Base-by-base conservation (phyloP, 176 grass and related monocot genomes). In the barley (Hordeum vulgare) region DNA sequence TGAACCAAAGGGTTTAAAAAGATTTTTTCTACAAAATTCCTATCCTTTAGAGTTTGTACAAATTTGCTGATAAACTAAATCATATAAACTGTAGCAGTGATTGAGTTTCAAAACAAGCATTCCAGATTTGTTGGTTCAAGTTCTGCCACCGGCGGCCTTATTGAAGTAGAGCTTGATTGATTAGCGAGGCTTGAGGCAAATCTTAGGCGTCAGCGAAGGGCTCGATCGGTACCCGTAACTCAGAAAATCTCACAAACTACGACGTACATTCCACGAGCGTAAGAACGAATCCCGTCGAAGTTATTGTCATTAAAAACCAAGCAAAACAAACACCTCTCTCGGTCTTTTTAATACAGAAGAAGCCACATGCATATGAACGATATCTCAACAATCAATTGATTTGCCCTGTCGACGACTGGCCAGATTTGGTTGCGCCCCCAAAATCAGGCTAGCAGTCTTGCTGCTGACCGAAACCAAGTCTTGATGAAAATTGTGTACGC, bases 181-280 rank as follows among this genome's bases (percentile, higher is more conserved):
- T 51, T 51, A 18, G 15, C 15, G 15, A 51, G 15, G 15, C 47
- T 5, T 51, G 15, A 51, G 47, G 47, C 47, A 7, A 6, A 51
- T 51, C 83, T 61, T 89, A 33, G 37, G 82, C 40, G 69, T 41
- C 40, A 79, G 24, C 36, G 27, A 84, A 70, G 77, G 6, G 10
- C 28, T 66, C 9, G 26, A 40, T 41, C 1, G 61, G 8, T 23
- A 45, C 45, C 1, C 45, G 47, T 47, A 61, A 69, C 82, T 85
- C 82, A 85, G 54, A 71, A 18, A 81, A 89, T 89, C 83, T 85
- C 18, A 27, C 17, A 53, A 77, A 54, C 61, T 63, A 53, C 60
- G 69, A 61, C n/a, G 25, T 59, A 57, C 57, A 12, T 24, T 42
- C 49, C 79, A 81, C n/a, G 13, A 41, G 13, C 80, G 3, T 17